Evolutionary conservation across 139 green algal genomes (phyloP).

Genomic region (Auxenochlorella pyrenoidosa): DNA sequence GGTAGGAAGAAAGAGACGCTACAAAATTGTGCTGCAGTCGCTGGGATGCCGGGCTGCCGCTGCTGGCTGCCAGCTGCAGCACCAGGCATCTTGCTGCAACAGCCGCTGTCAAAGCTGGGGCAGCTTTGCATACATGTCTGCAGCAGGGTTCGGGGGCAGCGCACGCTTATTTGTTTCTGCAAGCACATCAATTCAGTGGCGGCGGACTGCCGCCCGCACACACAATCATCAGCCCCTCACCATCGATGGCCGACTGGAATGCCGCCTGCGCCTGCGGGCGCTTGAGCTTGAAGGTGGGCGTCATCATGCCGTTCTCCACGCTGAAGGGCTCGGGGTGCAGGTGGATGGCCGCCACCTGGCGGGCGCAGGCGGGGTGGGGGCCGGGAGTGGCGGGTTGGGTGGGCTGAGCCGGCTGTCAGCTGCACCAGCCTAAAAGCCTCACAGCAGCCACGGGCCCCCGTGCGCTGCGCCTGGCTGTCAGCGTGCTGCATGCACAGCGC

Average conservation of each 20-base stretch:
- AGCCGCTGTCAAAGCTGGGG: background rate
- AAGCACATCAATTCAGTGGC: no score
- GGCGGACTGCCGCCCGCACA: no score
- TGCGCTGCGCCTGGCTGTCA: no score
- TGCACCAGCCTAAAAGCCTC: no score
- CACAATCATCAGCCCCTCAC: background rate
- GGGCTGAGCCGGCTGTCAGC: no score
- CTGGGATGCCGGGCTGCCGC: no score
- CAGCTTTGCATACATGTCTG: slow-evolving; percentile 21
- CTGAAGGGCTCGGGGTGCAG: slow-evolving; percentile 86
- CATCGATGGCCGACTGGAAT: slow-evolving; percentile 62
- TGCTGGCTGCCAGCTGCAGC: background rate
- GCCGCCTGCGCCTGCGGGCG: slow-evolving; percentile 70
- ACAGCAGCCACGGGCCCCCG: no score
- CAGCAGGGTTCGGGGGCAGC: background rate
- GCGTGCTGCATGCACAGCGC: background rate
- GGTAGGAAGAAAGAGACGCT: background rate
- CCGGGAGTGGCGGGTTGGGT: background rate
- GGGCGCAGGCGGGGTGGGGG: background rate
- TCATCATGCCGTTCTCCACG: slow-evolving; percentile 91
- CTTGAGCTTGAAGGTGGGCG: slow-evolving; percentile 95
- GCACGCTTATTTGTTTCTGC: no score
- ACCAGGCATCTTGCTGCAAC: no score
- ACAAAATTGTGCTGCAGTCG: background rate
- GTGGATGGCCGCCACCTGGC: slow-evolving; percentile 75